These are phyloP conservation scores for Blumeriella jaapii DNA, from an alignment of 2,329 filamentous ascomycete genomes.

Conservation along the genomic window DNA sequence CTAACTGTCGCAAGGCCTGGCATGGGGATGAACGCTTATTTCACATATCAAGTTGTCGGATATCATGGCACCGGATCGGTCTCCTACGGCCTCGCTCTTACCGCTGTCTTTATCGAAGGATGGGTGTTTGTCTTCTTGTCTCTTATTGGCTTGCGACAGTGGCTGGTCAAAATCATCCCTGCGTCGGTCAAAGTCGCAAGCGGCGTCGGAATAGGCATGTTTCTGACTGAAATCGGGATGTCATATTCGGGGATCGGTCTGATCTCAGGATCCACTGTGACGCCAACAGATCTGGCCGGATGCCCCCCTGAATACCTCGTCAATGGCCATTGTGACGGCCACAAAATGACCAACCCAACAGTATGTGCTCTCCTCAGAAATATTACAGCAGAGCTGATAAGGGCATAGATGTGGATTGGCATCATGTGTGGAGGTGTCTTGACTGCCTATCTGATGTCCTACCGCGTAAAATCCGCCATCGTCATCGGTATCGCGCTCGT, in stretches of 20 bases:
- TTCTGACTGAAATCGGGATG: constrained; percentile 51
- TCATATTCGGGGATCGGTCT: constrained; percentile 78
- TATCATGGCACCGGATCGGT: constrained; percentile 44
- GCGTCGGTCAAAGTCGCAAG: constrained; percentile 54
- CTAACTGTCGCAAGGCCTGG: constrained; percentile 37
- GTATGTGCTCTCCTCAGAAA: constrained; percentile 30
- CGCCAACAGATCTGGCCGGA: constrained; percentile 67
- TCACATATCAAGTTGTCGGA: constrained; percentile 55
- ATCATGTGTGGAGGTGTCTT: constrained; percentile 71
- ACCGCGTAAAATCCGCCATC: constrained; percentile 63
- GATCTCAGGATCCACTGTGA: constrained; percentile 57
- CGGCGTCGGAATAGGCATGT: constrained; percentile 53
- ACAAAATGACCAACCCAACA: constrained; percentile 68
- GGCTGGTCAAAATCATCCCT: constrained; percentile 56
- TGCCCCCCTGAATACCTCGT: constrained; percentile 47
- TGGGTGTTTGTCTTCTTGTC: constrained; percentile 53
- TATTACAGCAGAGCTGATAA: constrained; percentile 1
- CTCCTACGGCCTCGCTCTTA: constrained; percentile 48
- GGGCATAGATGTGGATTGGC: constrained; percentile 63
- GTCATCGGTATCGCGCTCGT: constrained; percentile 62
- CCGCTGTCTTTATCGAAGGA: constrained; percentile 53
- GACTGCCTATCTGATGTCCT: constrained; percentile 71
- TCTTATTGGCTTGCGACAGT: constrained; percentile 59
- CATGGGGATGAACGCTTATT: constrained; percentile 59
- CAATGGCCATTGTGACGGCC: constrained; percentile 40